A percentile compares a stretch with the other conserved stretches of the same genome.
These are phyloP conservation scores for Lichtheimia hyalospora DNA, from an alignment of 371 early-diverging fungal genomes.

Conservation along the genomic window DNA sequence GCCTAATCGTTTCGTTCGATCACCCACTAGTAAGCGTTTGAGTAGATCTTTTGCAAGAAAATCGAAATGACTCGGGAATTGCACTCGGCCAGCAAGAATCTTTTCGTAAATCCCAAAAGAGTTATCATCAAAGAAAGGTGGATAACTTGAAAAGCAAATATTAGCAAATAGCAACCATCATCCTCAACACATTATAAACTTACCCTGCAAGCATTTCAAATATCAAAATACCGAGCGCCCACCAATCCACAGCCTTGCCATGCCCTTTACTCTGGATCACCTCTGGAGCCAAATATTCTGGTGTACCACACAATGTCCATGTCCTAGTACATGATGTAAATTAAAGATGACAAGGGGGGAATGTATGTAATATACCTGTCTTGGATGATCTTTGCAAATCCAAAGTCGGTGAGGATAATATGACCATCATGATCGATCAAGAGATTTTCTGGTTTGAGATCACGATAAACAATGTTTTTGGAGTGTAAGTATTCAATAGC, in stretches of 20 bases:
- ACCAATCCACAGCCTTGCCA: conserved; percentile 98
- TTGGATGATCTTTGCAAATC: conserved; percentile 90
- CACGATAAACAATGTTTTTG: conserved; percentile 92
- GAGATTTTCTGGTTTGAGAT: conserved; percentile 94
- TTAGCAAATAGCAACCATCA: background rate
- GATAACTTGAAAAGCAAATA: conserved; percentile 39
- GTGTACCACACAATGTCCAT: conserved; percentile 97
- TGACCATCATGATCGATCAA: conserved; percentile 91
- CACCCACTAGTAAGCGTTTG: conserved; percentile 70
- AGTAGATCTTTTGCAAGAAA: conserved; percentile 73
- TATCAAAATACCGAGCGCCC: conserved; percentile 97
- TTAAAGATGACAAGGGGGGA: no score
- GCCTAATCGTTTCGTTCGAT: conserved; percentile 76
- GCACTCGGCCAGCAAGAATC: conserved; percentile 73
- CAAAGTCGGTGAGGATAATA: conserved; percentile 98
- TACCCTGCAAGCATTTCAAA: conserved; percentile 94
- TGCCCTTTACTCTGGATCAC: conserved; percentile 98
- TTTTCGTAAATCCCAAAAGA: conserved; percentile 86
- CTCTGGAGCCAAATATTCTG: conserved; percentile 98
- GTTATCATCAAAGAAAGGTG: conserved; percentile 97
- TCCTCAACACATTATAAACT: no score
- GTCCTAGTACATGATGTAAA: conserved; percentile 40
- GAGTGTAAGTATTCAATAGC: conserved; percentile 78
- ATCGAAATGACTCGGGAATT: conserved; percentile 79
- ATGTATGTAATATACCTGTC: conserved; percentile 30